phyloP scores from a whole-genome alignment of 345 rosid genomes.

The Dovyalis caffra region DNA sequence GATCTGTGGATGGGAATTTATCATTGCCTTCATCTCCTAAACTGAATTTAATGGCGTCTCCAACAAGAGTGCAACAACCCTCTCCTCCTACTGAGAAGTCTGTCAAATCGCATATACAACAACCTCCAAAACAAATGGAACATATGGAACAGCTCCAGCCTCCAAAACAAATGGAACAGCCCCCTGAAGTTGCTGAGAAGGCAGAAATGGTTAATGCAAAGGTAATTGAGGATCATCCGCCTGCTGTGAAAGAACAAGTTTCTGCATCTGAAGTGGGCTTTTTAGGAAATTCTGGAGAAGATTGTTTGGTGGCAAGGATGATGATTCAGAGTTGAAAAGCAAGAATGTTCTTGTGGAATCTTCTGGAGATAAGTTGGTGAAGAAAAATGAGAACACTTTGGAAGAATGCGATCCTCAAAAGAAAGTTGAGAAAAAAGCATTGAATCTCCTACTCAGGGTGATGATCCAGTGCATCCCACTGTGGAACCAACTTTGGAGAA shows the following conservation, averaged over 20 bases:
- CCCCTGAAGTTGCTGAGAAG: conserved; percentile 16
- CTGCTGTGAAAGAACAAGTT: conserved; percentile 20
- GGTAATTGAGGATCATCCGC: conserved; percentile 17
- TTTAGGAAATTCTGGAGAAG: conserved; percentile 42
- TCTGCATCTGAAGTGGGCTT: conserved; percentile 37
- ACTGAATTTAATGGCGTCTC: conserved; percentile 12
- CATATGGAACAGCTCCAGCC: conserved; percentile 9
- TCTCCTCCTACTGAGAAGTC: conserved; percentile 21
- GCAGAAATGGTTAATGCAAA: conserved; percentile 10
- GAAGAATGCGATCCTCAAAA: conserved; percentile 18
- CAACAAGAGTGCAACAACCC: conserved; percentile 19
- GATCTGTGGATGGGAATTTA: conserved; percentile 19
- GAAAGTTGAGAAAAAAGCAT: conserved; percentile 24
- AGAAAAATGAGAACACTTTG: conserved; percentile 12
- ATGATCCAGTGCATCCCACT: conserved; percentile 4
- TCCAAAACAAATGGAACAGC: conserved; percentile 21
- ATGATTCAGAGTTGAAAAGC: conserved; percentile 21
- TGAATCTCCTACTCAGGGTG: conserved; percentile 17
- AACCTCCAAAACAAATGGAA: conserved; percentile 17
- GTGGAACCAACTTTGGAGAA: conserved; percentile 25
- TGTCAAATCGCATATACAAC: conserved; percentile 19
- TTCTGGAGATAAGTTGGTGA: conserved; percentile 24
- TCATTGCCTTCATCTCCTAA: conserved; percentile 13
- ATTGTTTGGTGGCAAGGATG: conserved; percentile 44
- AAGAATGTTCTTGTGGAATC: conserved; percentile 13